phyloP scores from a whole-genome alignment of 164 flowering plant genomes.

The Malania oleifera region DNA sequence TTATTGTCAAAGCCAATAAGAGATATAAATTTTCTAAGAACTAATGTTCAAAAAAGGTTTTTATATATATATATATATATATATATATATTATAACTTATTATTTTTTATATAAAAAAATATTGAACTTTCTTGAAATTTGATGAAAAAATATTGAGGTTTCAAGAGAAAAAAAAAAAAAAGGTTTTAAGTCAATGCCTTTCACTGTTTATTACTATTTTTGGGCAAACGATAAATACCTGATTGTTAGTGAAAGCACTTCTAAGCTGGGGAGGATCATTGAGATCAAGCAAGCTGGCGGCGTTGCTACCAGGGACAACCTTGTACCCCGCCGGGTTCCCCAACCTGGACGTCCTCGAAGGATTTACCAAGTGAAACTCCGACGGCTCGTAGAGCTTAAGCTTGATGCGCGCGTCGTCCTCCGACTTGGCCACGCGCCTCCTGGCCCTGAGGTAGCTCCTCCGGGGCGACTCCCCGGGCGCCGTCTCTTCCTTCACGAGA shows the following conservation, averaged over 20 bases:
- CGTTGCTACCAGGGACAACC: not conserved
- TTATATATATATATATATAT: too few relatives aligned
- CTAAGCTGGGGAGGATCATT: not conserved
- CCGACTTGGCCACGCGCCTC: not conserved
- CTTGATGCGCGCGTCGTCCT: not conserved
- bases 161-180: too few relatives aligned
- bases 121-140: too few relatives aligned
- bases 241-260: not conserved
- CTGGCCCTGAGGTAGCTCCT: not conserved
- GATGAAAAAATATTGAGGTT: too few relatives aligned
- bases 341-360: not conserved
- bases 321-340: not conserved
- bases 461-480: not conserved
- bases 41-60: too few relatives aligned
- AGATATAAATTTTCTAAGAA: too few relatives aligned
- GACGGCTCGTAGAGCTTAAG: not conserved
- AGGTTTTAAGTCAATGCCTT: too few relatives aligned
- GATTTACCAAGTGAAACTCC: not conserved
- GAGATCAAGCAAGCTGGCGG: constrained; percentile 1
- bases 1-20: too few relatives aligned
- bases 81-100: too few relatives aligned
- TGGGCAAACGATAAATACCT: too few relatives aligned
- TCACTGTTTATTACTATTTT: too few relatives aligned
- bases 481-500: not conserved
- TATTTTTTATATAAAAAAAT: too few relatives aligned